Evolutionary conservation across 2,329 filamentous ascomycete species (phyloP), one percentile per base, ranked within the genome.

Genomic region (Zalaria obscura): DNA sequence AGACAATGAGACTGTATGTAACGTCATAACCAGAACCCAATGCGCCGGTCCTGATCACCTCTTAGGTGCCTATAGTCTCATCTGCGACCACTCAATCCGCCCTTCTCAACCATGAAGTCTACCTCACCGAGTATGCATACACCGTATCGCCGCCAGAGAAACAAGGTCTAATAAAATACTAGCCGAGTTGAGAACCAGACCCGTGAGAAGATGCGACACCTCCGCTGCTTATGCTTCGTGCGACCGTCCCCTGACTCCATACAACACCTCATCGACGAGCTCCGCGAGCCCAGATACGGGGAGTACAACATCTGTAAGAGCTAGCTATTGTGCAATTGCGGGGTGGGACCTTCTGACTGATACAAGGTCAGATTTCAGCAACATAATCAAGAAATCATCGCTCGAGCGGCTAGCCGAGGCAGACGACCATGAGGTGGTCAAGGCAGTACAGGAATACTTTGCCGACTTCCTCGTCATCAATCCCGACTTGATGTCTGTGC

Each of bases 381-480:
- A 98, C 60, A 83, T 98, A 45, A 80, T 91, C 56, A 93, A 93
- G 62, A 98, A 98, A 64, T 96, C 91, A 2, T 84, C 89, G 0
- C 70, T 98, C 25, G 91, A 98, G 61, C 77, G 91, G 35, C 69
- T 98, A 35, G 91, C 91, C 29, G 93, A 98, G 68, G 88, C 91
- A 26, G 91, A 98, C 58, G 88, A 95, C 52, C 87, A 98, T 56
- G 93, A 98, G 63, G 86, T 98, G 31, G 89, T 98, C 49, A 93
- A 88, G 57, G 71, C 78, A 8, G 83, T 98, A 1, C 88, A 96
- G 57, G 91, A 98, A 63, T 85, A 93, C 59, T 98, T 96, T 61
- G 87, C 89, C 47, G 91, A 98, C 60, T 98, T 89, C 56, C 75
- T 91, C 36, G 87, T 95, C 55, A 78, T 96, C 56, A 98, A 98